Base-by-base conservation (phyloP, 192 early-diverging fungal genomes). In the Phycomyces blakesleeanus region DNA sequence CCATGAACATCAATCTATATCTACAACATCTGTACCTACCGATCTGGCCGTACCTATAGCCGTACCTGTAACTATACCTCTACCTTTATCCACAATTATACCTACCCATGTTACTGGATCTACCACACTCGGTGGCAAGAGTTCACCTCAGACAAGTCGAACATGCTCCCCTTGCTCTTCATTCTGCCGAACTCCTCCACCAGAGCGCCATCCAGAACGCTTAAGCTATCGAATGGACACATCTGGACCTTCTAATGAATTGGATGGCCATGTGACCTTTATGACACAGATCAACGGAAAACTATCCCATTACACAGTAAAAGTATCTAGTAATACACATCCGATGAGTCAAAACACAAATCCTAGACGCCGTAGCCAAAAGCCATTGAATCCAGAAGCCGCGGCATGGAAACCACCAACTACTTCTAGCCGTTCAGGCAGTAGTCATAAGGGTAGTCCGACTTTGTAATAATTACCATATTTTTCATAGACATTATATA, bases 241-340 rank as follows among this genome's bases (percentile, higher is more conserved):
- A 2, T 34, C 29, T 34, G 29, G 29, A 34, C 29, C 29, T 34
- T 34, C 29, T 5, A 34, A 34, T 34, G 29, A 34, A 34, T 7
- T 34, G 2, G 39, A 63, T 41, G 61, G 61, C 11, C 51, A 53
- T 21, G 27, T 63, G 22, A 41, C 51, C n/a, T 54, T 63, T 38
- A 63, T 51, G 34, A 63, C 61, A 22, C 50, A 63, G 39, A 63
- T 63, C 38, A 63, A 63, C 39, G 61, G 61, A 10, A 50, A 63
- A 26, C 34, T 63, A 41, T 63, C 61, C 24, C 44, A 22, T 39
- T 63, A 54, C 24, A 41, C 61, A 7, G 40, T 63, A 11, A 63
- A 54, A 27, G 24, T 63, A 16, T 38, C 51, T 41, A 26, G 15
- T 5, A 16, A 27, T 29, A 3, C 22, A 29, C 24, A 55, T 11